These are phyloP conservation scores for Colletotrichum sp. DNA, from an alignment of 2,329 filamentous ascomycete species.

Conservation along the genomic window DNA sequence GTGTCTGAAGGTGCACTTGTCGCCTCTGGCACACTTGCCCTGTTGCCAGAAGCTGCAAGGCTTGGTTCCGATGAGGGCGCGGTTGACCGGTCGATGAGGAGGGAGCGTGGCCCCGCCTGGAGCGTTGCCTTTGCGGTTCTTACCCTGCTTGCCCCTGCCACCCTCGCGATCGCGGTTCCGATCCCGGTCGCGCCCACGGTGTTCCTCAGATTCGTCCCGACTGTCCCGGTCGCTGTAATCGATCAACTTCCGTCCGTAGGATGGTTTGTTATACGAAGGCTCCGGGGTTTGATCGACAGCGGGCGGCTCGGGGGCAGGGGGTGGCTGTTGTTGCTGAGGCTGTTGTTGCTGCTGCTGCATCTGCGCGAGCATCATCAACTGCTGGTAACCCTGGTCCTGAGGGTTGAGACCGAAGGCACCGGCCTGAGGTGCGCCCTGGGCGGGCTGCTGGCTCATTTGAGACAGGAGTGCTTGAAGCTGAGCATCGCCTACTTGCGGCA, in stretches of 20 bases:
- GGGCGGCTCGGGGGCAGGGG: not conserved
- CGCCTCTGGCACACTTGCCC: constrained; percentile 75
- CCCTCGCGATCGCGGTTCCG: constrained; percentile 31
- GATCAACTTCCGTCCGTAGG: constrained; percentile 19
- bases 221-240: constrained; percentile 15
- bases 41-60: constrained; percentile 74
- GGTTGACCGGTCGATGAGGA: constrained; percentile 53
- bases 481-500: constrained; percentile 29
- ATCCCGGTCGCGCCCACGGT: constrained; percentile 28
- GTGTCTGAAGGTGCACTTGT: constrained; percentile 77
- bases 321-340: constrained; percentile 22
- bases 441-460: constrained; percentile 40
- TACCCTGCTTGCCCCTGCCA: constrained; percentile 37
- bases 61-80: constrained; percentile 67
- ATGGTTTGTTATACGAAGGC: constrained; percentile 20
- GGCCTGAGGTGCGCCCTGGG: constrained; percentile 6
- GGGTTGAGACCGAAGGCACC: constrained; percentile 36
- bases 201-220: constrained; percentile 19
- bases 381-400: constrained; percentile 44
- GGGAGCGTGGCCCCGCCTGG: constrained; percentile 34
- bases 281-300: constrained; percentile 18
- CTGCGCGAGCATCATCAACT: constrained; percentile 42
- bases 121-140: constrained; percentile 41
- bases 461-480: constrained; percentile 50
- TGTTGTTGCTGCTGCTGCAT: constrained; percentile 34